Conservation (phyloP, 2,329 filamentous ascomycete species). For the Fusarium beomiforme region DNA sequence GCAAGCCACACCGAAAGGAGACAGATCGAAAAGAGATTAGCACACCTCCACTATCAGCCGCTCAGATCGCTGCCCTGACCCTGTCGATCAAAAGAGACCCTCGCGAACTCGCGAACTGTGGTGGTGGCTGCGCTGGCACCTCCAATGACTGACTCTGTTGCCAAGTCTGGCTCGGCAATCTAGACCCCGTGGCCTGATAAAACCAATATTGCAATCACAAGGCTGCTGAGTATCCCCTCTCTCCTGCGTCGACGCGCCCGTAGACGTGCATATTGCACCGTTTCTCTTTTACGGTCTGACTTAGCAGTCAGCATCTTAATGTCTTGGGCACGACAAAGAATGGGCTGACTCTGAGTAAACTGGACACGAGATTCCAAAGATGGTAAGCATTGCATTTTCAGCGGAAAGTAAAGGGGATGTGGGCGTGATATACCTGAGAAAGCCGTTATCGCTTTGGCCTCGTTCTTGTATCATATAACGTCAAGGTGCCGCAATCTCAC, state of each 20-base stretch:
- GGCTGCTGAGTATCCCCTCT: not conserved
- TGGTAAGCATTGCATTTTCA: not conserved
- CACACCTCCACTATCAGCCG: not conserved
- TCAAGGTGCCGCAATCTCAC: not conserved
- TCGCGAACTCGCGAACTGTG: not conserved
- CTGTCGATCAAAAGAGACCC: not conserved
- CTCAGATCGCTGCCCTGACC: not conserved
- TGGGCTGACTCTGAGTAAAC: conserved; percentile 24
- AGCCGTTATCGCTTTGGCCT: not conserved
- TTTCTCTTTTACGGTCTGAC: not conserved
- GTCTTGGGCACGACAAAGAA: conserved; percentile 1
- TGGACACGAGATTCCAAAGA: conserved; percentile 7
- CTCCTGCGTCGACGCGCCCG: conserved; percentile 21
- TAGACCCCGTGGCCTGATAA: conserved; percentile 17
- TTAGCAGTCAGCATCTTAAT: conserved; percentile 19
- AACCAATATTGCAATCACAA: conserved; percentile 2
- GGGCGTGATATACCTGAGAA: not conserved
- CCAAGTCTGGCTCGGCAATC: conserved; percentile 10
- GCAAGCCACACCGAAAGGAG: not conserved
- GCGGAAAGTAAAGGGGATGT: not conserved
- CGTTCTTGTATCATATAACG: conserved; percentile 28
- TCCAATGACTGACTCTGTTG: not conserved
- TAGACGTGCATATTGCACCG: conserved; percentile 29
- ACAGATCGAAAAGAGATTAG: not conserved
- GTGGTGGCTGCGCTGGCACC: not conserved